Conservation (phyloP, 495 filamentous ascomycete species). For the Penicillium pulvis region DNA sequence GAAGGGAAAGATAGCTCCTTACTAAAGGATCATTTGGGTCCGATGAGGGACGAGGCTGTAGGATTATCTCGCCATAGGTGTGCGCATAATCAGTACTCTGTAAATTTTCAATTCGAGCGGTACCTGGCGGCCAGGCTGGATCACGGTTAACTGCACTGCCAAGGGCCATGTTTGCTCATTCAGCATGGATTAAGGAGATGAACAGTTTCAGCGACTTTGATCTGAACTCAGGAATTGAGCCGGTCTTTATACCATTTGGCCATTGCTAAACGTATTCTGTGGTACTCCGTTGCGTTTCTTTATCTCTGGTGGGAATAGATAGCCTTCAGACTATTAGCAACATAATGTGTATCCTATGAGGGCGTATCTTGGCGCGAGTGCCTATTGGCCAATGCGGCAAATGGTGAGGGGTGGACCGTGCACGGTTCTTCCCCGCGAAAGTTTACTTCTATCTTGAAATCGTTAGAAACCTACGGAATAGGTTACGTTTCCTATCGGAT, state of each 20-base stretch:
- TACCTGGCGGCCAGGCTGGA: neutral
- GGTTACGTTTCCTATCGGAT: neutral
- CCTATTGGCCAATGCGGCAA: constrained; percentile 3
- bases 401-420: neutral
- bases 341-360: neutral
- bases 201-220: neutral
- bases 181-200: neutral
- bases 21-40: constrained; percentile 28
- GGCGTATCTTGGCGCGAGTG: neutral
- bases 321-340: neutral
- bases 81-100: neutral
- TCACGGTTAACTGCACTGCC: neutral
- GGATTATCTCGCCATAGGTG: neutral
- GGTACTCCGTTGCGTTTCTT: neutral
- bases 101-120: neutral
- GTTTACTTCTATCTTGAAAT: neutral
- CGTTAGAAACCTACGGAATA: neutral
- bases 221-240: neutral
- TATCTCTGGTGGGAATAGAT: neutral
- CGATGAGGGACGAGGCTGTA: neutral
- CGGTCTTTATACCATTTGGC: neutral
- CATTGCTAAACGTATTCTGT: neutral
- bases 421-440: neutral
- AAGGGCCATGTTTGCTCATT: neutral
- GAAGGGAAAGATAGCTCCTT: neutral